Conservation (phyloP, 352 stramenopile genomes). For the Thalassiosira delicatula region DNA sequence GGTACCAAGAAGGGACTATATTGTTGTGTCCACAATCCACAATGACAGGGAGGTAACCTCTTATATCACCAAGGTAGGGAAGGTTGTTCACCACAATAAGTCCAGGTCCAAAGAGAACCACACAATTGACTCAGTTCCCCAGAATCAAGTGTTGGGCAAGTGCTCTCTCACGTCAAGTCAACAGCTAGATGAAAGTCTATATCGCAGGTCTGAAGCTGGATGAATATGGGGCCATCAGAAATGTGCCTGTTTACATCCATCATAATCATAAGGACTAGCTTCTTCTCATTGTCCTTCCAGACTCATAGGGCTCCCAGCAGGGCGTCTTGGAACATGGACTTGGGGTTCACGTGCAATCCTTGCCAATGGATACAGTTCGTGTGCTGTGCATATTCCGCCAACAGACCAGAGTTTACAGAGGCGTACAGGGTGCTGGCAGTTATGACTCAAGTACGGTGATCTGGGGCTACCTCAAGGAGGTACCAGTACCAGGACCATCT, state of each 20-base stretch:
- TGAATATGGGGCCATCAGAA: neutral
- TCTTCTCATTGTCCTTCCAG: neutral
- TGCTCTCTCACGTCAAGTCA: neutral
- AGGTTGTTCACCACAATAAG: neutral
- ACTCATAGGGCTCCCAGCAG: neutral
- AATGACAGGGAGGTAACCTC: neutral
- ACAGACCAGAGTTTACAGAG: neutral
- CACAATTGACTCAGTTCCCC: neutral
- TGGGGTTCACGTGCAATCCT: neutral
- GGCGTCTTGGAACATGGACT: neutral
- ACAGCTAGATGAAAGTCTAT: neutral
- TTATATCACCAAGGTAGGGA: neutral
- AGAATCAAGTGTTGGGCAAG: neutral
- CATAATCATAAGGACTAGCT: neutral
- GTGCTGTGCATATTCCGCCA: neutral
- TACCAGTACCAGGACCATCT: slow-evolving; percentile 25
- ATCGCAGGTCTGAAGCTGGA: neutral
- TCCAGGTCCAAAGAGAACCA: neutral
- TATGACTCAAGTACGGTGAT: neutral
- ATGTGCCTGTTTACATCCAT: neutral
- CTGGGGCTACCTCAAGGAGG: neutral
- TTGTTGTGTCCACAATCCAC: neutral
- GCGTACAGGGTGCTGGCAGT: neutral
- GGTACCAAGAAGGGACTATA: neutral
- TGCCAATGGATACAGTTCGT: neutral